Base-by-base conservation (phyloP, 352 stramenopile species). In the Globisporangium megalacanthum region DNA sequence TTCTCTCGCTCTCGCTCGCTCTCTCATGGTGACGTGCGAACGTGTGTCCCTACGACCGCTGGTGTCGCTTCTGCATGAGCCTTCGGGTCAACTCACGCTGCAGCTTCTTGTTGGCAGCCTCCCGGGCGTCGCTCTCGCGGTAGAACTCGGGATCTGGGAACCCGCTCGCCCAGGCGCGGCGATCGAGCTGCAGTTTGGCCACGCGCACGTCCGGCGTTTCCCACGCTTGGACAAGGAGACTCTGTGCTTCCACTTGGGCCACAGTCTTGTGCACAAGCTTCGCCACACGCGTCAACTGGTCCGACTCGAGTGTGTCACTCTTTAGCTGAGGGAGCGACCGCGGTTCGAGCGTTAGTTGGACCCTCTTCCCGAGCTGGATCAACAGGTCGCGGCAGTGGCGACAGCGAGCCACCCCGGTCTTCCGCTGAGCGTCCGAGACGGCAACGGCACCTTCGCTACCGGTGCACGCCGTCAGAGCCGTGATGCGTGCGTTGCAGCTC, bases 91-190 rank as follows among this genome's bases (percentile, higher is more conserved):
- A 56, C 41, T 66, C 50, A 22, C 62, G 60, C 56, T 80, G 67
- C 29, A 55, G 51, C 31, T 63, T 63, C 54, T 49, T 65, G 59
- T 76, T 78, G 35, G 56, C 59, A 8, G 51, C 49, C 9, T 54
- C 45, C 2, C 61, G 65, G 17, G 45, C 61, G n/a, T 77, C 60
- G 10, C 37, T 53, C 31, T 78, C 66, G 33, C 68, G 62, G 20
- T 68, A 83, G 58, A 79, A 84, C 41, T 77, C 73, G 11, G 64
- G 65, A 35, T 86, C 69, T 6, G 75, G 75, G 37, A 79, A 73
- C 2, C 71, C 73, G 35, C 75, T 83, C 7, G 72, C 62, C 77
- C 75, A 86, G 14, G 63, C 42, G 20, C 45, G 68, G 37, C 44
- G 67, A 45, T 64, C 68, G 29, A 88, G 54, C 1, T 65, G 56